These are phyloP conservation scores for Ganoderma resinaceum DNA, from an alignment of 1,284 basidiomycete species.

Conservation along the genomic window DNA sequence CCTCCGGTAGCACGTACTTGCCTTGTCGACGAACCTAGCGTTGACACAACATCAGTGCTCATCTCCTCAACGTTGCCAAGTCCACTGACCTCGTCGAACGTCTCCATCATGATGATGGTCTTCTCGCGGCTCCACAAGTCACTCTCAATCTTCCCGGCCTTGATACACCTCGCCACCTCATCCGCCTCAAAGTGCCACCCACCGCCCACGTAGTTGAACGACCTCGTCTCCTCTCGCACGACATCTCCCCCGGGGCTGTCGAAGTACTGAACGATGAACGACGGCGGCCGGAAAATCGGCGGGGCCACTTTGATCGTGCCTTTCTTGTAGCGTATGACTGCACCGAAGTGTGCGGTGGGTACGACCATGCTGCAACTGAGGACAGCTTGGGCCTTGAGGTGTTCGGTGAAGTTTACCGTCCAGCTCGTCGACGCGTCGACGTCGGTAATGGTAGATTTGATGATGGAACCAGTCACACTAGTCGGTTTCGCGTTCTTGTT, in stretches of 20 bases:
- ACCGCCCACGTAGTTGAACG: conserved; percentile 62
- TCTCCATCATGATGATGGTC: conserved; percentile 78
- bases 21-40: conserved; percentile 58
- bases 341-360: conserved; percentile 53
- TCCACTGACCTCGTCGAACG: conserved; percentile 78
- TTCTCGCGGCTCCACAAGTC: conserved; percentile 78
- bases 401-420: conserved; percentile 70
- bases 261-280: conserved; percentile 70
- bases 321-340: conserved; percentile 70
- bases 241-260: conserved; percentile 57
- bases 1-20: conserved; percentile 52
- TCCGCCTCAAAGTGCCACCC: conserved; percentile 85
- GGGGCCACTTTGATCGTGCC: conserved; percentile 69
- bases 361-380: conserved; percentile 70
- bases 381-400: conserved; percentile 69
- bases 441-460: conserved; percentile 78
- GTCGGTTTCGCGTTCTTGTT: conserved; percentile 66
- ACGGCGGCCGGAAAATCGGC: conserved; percentile 69
- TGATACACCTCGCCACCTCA: conserved; percentile 83
- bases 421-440: conserved; percentile 86
- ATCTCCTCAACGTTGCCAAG: too few relatives aligned
- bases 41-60: not conserved
- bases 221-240: conserved; percentile 60
- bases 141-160: conserved; percentile 81
- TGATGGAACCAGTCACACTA: conserved; percentile 64